Conservation (phyloP, 2,329 filamentous ascomycete species). For the Penicillium sp. region DNA sequence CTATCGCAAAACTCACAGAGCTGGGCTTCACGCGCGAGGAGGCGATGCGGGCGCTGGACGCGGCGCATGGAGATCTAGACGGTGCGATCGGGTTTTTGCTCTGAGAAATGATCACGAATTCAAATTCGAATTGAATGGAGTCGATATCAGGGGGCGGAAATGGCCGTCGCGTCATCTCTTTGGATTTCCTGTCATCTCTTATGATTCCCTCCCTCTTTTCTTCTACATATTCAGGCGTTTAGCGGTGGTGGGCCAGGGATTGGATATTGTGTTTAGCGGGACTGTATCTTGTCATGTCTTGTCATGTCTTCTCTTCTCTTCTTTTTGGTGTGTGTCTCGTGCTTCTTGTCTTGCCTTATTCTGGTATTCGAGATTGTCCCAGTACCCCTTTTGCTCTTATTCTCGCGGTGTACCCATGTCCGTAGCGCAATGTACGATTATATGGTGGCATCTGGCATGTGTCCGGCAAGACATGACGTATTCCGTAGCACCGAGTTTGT, state of each 20-base stretch:
- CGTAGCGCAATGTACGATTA: constrained; percentile 28
- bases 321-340: background rate
- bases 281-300: constrained; percentile 11
- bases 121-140: background rate
- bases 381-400: background rate
- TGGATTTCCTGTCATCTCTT: background rate
- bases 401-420: constrained; percentile 8
- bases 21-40: constrained; percentile 78
- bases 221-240: constrained; percentile 24
- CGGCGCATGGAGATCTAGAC: constrained; percentile 84
- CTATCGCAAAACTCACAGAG: constrained; percentile 75
- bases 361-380: background rate
- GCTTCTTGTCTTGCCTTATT: background rate
- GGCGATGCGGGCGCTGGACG: constrained; percentile 80
- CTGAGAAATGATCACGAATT: constrained; percentile 23
- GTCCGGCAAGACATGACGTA: too few relatives aligned
- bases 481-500: background rate
- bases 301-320: constrained; percentile 4
- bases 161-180: background rate
- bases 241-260: constrained; percentile 14
- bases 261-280: constrained; percentile 32
- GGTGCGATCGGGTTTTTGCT: constrained; percentile 83
- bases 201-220: background rate
- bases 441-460: constrained; percentile 9
- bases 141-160: background rate